These are phyloP conservation scores for Mycena leptocephala DNA, from an alignment of 768 basidiomycete genomes.

Conservation along the genomic window DNA sequence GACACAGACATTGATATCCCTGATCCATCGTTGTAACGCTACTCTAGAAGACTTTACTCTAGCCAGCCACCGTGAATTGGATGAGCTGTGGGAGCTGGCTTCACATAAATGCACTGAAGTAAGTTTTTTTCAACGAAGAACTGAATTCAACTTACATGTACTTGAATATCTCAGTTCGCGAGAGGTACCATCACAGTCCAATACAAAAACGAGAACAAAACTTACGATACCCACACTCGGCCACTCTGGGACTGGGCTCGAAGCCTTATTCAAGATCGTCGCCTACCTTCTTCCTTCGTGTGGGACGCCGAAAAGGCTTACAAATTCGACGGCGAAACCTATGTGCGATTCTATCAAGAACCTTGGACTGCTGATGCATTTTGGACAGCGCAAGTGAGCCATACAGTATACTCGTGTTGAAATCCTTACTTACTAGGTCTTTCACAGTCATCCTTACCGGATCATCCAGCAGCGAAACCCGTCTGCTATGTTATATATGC, in stretches of 20 bases:
- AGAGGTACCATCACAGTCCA: too few species aligned
- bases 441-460: neutral
- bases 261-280: too few species aligned
- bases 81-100: conserved; percentile 13
- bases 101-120: conserved; percentile 17
- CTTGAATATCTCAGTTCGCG: too few species aligned
- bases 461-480: conserved; percentile 12
- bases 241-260: too few species aligned
- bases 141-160: too few species aligned
- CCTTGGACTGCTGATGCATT: conserved; percentile 58
- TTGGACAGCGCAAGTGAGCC: conserved; percentile 60
- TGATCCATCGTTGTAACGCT: neutral
- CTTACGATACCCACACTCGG: too few species aligned
- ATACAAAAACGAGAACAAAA: too few species aligned
- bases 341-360: conserved; percentile 49
- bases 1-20: neutral
- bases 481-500: conserved; percentile 20
- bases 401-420: too few species aligned
- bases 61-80: too few species aligned
- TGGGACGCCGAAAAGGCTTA: too few species aligned
- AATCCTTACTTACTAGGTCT: neutral
- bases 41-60: neutral
- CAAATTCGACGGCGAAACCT: conserved; percentile 45
- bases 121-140: neutral
- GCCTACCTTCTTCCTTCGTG: too few species aligned